phyloP scores from a whole-genome alignment of 805 yeast genomes.

The Lipomyces yamadae region DNA sequence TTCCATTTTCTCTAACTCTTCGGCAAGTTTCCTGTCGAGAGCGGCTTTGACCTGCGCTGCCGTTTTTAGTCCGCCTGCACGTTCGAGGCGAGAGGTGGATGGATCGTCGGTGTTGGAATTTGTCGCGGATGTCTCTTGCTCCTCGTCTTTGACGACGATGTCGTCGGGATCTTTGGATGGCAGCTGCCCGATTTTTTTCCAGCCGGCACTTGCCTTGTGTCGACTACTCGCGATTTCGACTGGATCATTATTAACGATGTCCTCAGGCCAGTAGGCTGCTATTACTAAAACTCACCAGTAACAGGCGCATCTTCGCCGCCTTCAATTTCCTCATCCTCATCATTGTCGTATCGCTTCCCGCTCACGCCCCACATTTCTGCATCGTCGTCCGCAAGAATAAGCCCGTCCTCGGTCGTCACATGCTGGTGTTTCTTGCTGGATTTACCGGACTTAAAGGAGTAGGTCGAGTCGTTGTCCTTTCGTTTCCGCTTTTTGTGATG shows the following conservation, averaged over 20 bases:
- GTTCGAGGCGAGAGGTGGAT: neutral
- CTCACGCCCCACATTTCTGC: conserved; percentile 27
- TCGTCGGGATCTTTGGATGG: neutral
- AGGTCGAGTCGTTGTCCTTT: conserved; percentile 34
- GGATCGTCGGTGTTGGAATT: conserved; percentile 4
- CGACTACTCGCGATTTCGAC: conserved; percentile 19
- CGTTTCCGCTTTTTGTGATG: conserved; percentile 39
- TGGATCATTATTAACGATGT: neutral
- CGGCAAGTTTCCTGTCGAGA: conserved; percentile 44
- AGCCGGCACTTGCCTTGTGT: conserved; percentile 28
- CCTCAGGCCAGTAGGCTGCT: neutral
- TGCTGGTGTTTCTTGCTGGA: neutral
- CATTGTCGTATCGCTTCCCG: conserved; percentile 22
- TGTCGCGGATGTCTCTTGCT: neutral
- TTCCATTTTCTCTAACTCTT: conserved; percentile 32
- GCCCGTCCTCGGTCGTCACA: conserved; percentile 20
- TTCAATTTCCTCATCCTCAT: conserved; percentile 42
- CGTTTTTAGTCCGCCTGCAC: conserved; percentile 54
- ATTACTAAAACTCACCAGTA: conserved; percentile 15
- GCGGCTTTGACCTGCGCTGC: conserved; percentile 51
- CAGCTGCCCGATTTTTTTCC: conserved; percentile 38
- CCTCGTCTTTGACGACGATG: conserved; percentile 12
- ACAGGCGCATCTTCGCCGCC: conserved; percentile 43
- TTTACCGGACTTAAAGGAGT: conserved; percentile 5
- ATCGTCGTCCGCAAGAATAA: conserved; percentile 40